Base-by-base conservation (phyloP, 345 rosid species). In the Arabidopsis suecica region DNA sequence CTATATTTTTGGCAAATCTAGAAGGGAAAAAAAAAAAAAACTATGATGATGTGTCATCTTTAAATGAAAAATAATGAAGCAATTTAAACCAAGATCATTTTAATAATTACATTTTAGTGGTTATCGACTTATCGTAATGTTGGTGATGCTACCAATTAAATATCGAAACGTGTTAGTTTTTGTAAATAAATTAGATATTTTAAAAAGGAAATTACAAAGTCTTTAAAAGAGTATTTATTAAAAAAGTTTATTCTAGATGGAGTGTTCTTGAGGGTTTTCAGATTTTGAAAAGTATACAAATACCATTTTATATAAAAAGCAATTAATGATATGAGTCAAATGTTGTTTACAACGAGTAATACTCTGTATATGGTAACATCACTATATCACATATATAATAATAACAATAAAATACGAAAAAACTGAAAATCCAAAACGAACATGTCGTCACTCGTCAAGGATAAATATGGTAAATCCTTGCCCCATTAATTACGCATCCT, bases 401-500 rank as follows among this genome's bases (percentile, higher is more conserved):
- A 38, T 3, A 53, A 7, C 9, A 3, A 8, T 20, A 9, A 4
- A 7, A 22, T 0, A 6, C 18, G 18, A 16, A 40, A 28, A 28
- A 28, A 9, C 10, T 36, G 18, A 20, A 60, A 16, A 49, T 37
- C 41, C 12, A 32, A 41, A 44, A 20, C 25, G 65, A 54, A 42
- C 16, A 42, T 49, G 41, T 63, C 65, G 57, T 65, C 50, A 11
- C 51, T n/a, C 20, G 51, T 47, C 22, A 47, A 28, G 28, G 42
- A 58, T 37, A 37, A 36, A 16, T 2, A 37, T 18, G 9, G 51
- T 48, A 66, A 48, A 57, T 58, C n/a, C 9, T 74, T 66, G 11
- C 42, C 34, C 66, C 72, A 74, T 65, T 47, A 34, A 65, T 57
- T 57, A 56, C 72, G 42, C 36, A 47, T 57, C 28, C 38, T 57